A percentile compares a stretch with the other conserved stretches of the same genome.
Evolutionary conservation across 2,329 filamentous ascomycete genomes (phyloP).

Genomic region (Tetracladium maxilliforme): DNA sequence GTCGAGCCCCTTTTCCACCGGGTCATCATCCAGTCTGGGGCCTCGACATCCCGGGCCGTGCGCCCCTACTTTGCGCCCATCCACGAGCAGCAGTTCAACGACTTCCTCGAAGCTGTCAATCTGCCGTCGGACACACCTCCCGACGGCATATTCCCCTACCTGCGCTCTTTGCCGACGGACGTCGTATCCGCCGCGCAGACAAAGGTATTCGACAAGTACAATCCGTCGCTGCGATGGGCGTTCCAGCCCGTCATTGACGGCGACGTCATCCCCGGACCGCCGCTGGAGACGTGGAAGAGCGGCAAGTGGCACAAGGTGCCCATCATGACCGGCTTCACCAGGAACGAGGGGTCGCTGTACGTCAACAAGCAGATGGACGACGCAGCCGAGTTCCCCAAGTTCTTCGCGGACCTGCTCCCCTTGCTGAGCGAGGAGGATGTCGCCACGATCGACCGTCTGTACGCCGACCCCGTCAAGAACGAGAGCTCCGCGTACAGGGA

Average conservation of each 20-base stretch:
- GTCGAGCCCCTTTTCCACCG: constrained; percentile 26
- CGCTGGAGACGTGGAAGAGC: constrained; percentile 38
- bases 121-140: constrained; percentile 25
- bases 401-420: constrained; percentile 47
- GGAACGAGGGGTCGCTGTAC: constrained; percentile 53
- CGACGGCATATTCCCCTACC: constrained; percentile 31
- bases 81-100: constrained; percentile 37
- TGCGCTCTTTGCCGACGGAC: constrained; percentile 25
- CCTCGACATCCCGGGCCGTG: constrained; percentile 35
- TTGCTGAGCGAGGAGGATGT: constrained; percentile 34
- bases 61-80: constrained; percentile 35
- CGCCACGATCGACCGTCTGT: constrained; percentile 36
- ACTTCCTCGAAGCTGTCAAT: constrained; percentile 24
- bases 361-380: constrained; percentile 28
- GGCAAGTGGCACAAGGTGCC: constrained; percentile 37
- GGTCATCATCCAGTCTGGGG: constrained; percentile 39
- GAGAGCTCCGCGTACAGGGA: constrained; percentile 22
- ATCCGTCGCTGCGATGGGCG: constrained; percentile 33
- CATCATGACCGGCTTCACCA: constrained; percentile 53
- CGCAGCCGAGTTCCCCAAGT: constrained; percentile 35
- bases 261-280: constrained; percentile 37
- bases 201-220: constrained; percentile 25
- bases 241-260: constrained; percentile 57
- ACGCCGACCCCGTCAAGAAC: constrained; percentile 38
- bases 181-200: constrained; percentile 22